Evolutionary conservation across 176 grass and related monocot genomes (phyloP).

Genomic region (Avena atlantica): DNA sequence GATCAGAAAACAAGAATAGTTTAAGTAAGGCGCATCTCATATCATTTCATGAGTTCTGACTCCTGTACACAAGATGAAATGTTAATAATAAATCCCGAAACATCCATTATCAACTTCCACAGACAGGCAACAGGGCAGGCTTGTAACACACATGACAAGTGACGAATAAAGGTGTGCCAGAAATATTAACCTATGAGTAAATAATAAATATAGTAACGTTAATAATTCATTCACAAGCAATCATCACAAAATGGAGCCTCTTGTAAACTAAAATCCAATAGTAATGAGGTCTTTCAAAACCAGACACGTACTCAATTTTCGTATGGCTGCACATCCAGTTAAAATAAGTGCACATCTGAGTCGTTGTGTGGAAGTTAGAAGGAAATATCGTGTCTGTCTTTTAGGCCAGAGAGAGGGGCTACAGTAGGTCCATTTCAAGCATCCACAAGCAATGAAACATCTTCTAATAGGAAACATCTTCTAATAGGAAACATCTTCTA

Average conservation of each 20-base stretch:
- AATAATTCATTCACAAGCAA: not conserved
- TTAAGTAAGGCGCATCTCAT: constrained; percentile 14
- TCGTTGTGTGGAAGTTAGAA: not conserved
- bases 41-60: constrained; percentile 29
- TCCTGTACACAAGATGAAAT: constrained; percentile 12
- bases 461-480: constrained; percentile 14
- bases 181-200: constrained; percentile 8
- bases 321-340: not conserved
- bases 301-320: not conserved
- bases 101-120: constrained; percentile 18
- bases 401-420: not conserved
- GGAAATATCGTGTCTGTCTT: too few species aligned
- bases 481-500: constrained; percentile 8
- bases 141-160: not conserved
- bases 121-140: not conserved
- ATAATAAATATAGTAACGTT: not conserved
- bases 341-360: not conserved
- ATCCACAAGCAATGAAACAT: not conserved
- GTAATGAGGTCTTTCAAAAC: not conserved
- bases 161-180: not conserved
- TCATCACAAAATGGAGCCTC: not conserved
- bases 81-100: constrained; percentile 20
- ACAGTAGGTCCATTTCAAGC: not conserved
- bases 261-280: constrained; percentile 21
- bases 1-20: constrained; percentile 28